Percentiles rank a stretch among this genome's conserved stretches.
phyloP scores from a whole-genome alignment of 805 yeast species.

The Yarrowia keelungensis region DNA sequence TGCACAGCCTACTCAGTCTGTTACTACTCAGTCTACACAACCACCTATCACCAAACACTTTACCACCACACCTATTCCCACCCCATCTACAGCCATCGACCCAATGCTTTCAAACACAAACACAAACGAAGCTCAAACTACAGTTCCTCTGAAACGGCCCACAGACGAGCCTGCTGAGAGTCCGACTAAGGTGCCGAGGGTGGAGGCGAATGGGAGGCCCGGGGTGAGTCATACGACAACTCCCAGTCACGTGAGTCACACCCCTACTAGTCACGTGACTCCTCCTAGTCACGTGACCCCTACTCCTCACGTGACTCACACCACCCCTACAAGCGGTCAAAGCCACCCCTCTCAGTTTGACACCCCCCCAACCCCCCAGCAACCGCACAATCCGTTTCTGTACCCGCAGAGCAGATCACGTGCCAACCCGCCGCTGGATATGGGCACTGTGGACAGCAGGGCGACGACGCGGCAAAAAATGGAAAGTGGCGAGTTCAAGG shows the following conservation, averaged over 20 bases:
- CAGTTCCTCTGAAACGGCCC: slow-evolving; percentile 10
- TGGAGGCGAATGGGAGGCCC: not conserved
- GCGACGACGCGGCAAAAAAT: not conserved
- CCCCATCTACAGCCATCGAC: no score
- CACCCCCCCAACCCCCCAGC: not conserved
- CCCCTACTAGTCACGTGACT: not conserved
- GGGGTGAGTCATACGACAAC: not conserved
- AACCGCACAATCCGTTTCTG: slow-evolving; percentile 52
- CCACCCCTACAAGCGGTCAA: not conserved
- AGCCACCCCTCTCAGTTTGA: no score
- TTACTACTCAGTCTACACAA: no score
- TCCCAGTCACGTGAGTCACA: not conserved
- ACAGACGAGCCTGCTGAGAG: not conserved
- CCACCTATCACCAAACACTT: no score
- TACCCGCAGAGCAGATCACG: slow-evolving; percentile 57
- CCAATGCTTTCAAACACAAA: no score
- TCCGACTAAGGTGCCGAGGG: not conserved
- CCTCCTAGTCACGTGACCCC: not conserved
- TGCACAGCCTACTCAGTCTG: no score
- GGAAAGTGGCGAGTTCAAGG: not conserved
- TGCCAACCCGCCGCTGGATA: slow-evolving; percentile 56
- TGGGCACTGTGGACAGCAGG: slow-evolving; percentile 42
- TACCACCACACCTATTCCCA: no score
- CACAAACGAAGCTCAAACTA: no score
- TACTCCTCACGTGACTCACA: not conserved